A percentile compares a stretch with the other conserved stretches of the same genome.
Conservation (phyloP, 2,329 filamentous ascomycete genomes). For the Metarhizium guizhouense region DNA sequence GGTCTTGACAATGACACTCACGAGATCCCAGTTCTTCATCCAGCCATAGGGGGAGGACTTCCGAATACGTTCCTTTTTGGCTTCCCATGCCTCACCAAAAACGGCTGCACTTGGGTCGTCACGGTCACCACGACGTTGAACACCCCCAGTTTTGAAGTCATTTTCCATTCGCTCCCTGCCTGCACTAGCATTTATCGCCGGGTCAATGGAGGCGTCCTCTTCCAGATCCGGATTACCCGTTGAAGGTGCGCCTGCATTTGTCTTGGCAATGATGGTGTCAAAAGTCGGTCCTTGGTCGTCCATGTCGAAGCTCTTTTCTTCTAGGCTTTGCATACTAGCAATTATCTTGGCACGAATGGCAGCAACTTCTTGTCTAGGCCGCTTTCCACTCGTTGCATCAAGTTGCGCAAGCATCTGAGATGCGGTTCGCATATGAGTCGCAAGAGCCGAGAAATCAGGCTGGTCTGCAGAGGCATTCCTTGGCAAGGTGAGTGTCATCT, state of each 20-base stretch:
- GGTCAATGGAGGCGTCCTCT: conserved; percentile 41
- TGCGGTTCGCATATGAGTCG: conserved; percentile 80
- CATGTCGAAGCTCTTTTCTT: conserved; percentile 74
- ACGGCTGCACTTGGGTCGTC: conserved; percentile 81
- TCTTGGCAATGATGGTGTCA: conserved; percentile 72
- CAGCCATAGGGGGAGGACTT: conserved; percentile 78
- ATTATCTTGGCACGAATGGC: conserved; percentile 82
- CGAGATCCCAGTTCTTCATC: conserved; percentile 84
- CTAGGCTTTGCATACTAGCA: conserved; percentile 79
- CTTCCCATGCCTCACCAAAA: conserved; percentile 78
- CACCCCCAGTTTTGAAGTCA: conserved; percentile 76
- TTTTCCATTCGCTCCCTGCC: conserved; percentile 83
- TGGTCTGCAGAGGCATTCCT: conserved; percentile 54
- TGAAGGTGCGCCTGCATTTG: conserved; percentile 39
- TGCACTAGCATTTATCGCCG: conserved; percentile 56
- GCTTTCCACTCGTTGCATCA: conserved; percentile 70
- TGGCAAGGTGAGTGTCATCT: conserved; percentile 49
- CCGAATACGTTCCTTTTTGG: conserved; percentile 75
- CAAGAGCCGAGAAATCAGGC: conserved; percentile 72
- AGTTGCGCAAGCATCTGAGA: conserved; percentile 82
- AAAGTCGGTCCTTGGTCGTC: conserved; percentile 71
- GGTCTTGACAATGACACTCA: conserved; percentile 83
- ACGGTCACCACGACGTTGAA: conserved; percentile 71
- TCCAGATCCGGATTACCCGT: conserved; percentile 41
- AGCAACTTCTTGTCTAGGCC: conserved; percentile 71